Evolutionary conservation across 2,329 filamentous ascomycete genomes (phyloP).

Genomic region (Bisporella sp.): DNA sequence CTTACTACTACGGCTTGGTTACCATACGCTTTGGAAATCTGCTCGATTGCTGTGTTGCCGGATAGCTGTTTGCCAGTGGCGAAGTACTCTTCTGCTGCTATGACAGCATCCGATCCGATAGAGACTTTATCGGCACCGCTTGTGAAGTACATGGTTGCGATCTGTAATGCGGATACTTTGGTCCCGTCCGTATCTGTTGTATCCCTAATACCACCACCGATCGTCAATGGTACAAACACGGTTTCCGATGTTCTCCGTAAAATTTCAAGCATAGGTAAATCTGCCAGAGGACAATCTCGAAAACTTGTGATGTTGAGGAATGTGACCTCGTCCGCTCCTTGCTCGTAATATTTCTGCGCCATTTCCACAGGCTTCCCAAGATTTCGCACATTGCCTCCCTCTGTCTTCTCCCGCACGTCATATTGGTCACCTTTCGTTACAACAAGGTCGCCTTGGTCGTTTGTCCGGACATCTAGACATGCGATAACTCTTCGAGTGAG

Average conservation of each 20-base stretch:
- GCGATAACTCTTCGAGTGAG: slow-evolving; percentile 92
- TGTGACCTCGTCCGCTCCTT: slow-evolving; percentile 93
- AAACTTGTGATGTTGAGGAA: slow-evolving; percentile 99
- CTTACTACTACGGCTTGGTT: slow-evolving; percentile 96
- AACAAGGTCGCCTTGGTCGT: slow-evolving; percentile 89
- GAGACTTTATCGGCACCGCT: slow-evolving; percentile 96
- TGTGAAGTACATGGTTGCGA: slow-evolving; percentile 96
- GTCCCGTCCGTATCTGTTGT: slow-evolving; percentile 84
- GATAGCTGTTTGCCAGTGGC: slow-evolving; percentile 58
- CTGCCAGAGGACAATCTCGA: slow-evolving; percentile 85
- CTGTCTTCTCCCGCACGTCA: slow-evolving; percentile 85
- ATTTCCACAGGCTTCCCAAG: slow-evolving; percentile 95
- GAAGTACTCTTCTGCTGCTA: slow-evolving; percentile 88
- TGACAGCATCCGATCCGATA: slow-evolving; percentile 90
- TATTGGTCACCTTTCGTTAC: slow-evolving; percentile 99
- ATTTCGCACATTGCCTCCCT: slow-evolving; percentile 68
- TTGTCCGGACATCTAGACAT: slow-evolving; percentile 90
- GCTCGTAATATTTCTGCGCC: slow-evolving; percentile 88
- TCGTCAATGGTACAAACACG: slow-evolving; percentile 92
- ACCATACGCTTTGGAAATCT: slow-evolving; percentile 88
- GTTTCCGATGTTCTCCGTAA: slow-evolving; percentile 78
- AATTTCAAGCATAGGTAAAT: slow-evolving; percentile 94
- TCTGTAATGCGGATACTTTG: slow-evolving; percentile 80
- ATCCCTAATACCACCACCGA: slow-evolving; percentile 92
- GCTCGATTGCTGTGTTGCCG: slow-evolving; percentile 88